Evolutionary conservation across 257 asterid genomes (phyloP).

Genomic region (Primulina eburnea): DNA sequence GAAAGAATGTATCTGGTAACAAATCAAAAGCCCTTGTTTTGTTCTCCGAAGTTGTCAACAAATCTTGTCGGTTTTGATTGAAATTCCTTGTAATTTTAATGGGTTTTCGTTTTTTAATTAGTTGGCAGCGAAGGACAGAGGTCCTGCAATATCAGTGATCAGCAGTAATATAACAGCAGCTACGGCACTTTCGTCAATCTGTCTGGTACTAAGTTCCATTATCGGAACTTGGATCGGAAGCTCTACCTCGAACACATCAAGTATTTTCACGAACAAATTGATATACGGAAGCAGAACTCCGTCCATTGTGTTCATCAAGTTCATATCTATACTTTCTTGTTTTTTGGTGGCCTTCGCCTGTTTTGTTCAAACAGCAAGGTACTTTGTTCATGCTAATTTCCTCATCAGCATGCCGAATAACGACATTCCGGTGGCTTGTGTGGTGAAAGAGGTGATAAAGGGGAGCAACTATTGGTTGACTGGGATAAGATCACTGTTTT

Average conservation of each 20-base stretch:
- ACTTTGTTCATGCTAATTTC: slow-evolving; percentile 48
- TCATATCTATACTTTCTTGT: slow-evolving; percentile 48
- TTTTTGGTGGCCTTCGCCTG: slow-evolving; percentile 57
- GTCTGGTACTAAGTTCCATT: slow-evolving; percentile 45
- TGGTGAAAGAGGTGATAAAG: slow-evolving; percentile 46
- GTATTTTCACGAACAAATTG: slow-evolving; percentile 35
- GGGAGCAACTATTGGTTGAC: slow-evolving; percentile 51
- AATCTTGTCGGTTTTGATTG: not conserved
- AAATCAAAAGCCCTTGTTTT: too few species aligned
- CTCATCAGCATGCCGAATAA: slow-evolving; percentile 63
- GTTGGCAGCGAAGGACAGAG: slow-evolving; percentile 50
- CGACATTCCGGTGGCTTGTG: slow-evolving; percentile 31
- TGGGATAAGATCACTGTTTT: slow-evolving; percentile 52
- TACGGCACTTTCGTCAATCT: slow-evolving; percentile 45
- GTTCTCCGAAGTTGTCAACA: not conserved
- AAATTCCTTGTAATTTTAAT: not conserved
- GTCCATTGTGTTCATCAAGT: slow-evolving; percentile 41
- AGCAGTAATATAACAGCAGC: slow-evolving; percentile 47
- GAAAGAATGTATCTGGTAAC: slow-evolving; percentile 51
- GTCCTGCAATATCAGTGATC: slow-evolving; percentile 43
- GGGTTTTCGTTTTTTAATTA: slow-evolving; percentile 1
- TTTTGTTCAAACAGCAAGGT: slow-evolving; percentile 48
- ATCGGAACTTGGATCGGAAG: slow-evolving; percentile 70
- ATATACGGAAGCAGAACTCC: slow-evolving; percentile 49
- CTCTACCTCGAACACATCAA: slow-evolving; percentile 9